Percentiles rank a stretch among this genome's conserved stretches.
Evolutionary conservation across 208 protist species (phyloP).

Genomic region (Trypanosoma theileri): DNA sequence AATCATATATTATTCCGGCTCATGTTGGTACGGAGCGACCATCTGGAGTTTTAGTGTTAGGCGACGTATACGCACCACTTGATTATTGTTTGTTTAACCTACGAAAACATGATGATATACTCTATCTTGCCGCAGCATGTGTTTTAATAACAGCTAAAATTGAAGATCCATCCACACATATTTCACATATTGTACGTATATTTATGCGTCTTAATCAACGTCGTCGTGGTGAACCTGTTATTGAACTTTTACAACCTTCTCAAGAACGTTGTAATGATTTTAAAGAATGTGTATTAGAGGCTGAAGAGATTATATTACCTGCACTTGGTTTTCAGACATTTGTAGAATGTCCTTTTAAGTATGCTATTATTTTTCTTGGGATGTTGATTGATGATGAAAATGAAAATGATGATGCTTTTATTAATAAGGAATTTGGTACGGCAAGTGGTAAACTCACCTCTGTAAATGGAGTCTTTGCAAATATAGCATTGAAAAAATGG

Average conservation of each 20-base stretch:
- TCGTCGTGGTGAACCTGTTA: slow-evolving; percentile 34
- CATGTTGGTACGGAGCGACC: slow-evolving; percentile 36
- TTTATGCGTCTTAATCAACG: slow-evolving; percentile 64
- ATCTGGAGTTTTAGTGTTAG: slow-evolving; percentile 51
- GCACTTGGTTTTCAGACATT: slow-evolving; percentile 84
- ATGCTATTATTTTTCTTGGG: slow-evolving; percentile 63
- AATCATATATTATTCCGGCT: slow-evolving; percentile 57
- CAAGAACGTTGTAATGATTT: slow-evolving; percentile 58
- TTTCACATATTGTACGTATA: slow-evolving; percentile 56
- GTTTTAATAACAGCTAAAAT: slow-evolving; percentile 79
- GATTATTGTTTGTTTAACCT: slow-evolving; percentile 77
- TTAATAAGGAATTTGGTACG: background rate
- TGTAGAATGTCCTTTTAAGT: slow-evolving; percentile 81
- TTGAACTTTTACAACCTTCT: slow-evolving; percentile 30
- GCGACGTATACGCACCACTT: slow-evolving; percentile 70
- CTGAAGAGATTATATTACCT: slow-evolving; percentile 72
- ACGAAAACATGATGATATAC: slow-evolving; percentile 62
- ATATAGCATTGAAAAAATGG: slow-evolving; percentile 46
- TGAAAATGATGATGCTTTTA: background rate
- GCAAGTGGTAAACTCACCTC: background rate
- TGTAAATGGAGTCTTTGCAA: slow-evolving; percentile 12
- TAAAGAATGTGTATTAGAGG: slow-evolving; percentile 64
- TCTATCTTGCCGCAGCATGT: slow-evolving; percentile 74
- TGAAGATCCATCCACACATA: slow-evolving; percentile 53
- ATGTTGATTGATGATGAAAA: slow-evolving; percentile 44